Evolutionary conservation across 352 stramenopile genomes (phyloP).

Genomic region (Nannochloropsis limnetica): DNA sequence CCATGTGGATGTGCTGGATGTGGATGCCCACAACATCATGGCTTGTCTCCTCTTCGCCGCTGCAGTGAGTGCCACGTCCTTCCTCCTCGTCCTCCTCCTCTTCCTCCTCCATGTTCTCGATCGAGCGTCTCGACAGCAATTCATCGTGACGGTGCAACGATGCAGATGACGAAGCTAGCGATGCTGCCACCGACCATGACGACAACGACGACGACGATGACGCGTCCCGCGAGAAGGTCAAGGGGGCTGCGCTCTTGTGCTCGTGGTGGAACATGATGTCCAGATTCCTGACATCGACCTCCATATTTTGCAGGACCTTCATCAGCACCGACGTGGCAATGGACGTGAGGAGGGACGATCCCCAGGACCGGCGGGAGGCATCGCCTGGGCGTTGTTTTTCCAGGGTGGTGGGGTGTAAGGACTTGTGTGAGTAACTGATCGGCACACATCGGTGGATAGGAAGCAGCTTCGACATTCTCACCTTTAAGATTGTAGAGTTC

Average conservation of each 20-base stretch:
- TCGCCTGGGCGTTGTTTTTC: not conserved
- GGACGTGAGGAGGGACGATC: not conserved
- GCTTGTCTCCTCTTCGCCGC: not conserved
- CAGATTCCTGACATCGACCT: slow-evolving; percentile 21
- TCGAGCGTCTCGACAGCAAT: not conserved
- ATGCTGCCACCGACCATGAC: not conserved
- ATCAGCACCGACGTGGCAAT: not conserved
- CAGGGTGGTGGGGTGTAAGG: not conserved
- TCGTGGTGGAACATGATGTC: not conserved
- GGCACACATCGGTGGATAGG: not conserved
- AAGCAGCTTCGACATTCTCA: not conserved
- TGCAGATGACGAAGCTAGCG: not conserved
- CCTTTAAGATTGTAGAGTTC: slow-evolving; percentile 13
- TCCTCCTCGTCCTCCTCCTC: not conserved
- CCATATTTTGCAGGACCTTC: not conserved
- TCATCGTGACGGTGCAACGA: not conserved
- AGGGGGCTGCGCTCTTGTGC: not conserved
- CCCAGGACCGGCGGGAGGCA: not conserved
- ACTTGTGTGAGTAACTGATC: not conserved
- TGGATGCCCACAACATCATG: slow-evolving; percentile 13
- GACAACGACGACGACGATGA: not conserved
- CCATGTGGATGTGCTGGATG: not conserved
- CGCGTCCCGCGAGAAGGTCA: not conserved
- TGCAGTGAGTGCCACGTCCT: not conserved
- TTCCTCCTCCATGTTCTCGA: not conserved